These are phyloP conservation scores for Russula abietina DNA, from an alignment of 768 basidiomycete genomes.

Conservation along the genomic window DNA sequence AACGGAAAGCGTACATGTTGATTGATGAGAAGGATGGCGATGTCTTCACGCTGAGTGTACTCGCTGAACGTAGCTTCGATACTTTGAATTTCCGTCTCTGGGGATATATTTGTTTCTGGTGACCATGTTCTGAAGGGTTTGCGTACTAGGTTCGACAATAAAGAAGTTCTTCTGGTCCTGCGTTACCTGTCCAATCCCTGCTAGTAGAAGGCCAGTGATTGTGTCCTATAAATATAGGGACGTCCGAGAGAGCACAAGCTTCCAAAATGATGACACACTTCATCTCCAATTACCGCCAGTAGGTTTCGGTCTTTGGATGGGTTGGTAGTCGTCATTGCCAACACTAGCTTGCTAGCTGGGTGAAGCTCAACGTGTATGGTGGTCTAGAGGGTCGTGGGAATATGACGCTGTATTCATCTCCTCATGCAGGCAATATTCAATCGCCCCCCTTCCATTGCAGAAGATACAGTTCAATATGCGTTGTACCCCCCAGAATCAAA, in stretches of 20 bases:
- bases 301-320: constrained; percentile 78
- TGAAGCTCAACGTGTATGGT: not conserved
- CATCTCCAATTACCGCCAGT: constrained; percentile 95
- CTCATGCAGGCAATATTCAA: constrained; percentile 46
- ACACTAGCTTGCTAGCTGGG: not conserved
- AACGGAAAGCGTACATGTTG: constrained; percentile 69
- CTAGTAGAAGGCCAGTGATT: constrained; percentile 90
- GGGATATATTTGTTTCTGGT: not conserved
- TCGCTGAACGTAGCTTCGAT: constrained; percentile 94
- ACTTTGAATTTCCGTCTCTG: constrained; percentile 85
- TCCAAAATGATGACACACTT: constrained; percentile 45
- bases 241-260: not conserved
- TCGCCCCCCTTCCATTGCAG: constrained; percentile 68
- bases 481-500: constrained; percentile 55
- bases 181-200: constrained; percentile 89
- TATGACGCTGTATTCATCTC: not conserved
- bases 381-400: constrained; percentile 10
- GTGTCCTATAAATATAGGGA: constrained; percentile 64
- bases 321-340: constrained; percentile 41
- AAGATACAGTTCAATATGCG: constrained; percentile 77
- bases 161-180: constrained; percentile 96
- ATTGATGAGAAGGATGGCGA: constrained; percentile 95
- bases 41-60: constrained; percentile 89
- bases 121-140: not conserved
- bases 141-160: constrained; percentile 81